Percentiles rank a stretch among this genome's conserved stretches.
Evolutionary conservation across 2,329 filamentous ascomycete genomes (phyloP).

Genomic region (Exophiala sp.): DNA sequence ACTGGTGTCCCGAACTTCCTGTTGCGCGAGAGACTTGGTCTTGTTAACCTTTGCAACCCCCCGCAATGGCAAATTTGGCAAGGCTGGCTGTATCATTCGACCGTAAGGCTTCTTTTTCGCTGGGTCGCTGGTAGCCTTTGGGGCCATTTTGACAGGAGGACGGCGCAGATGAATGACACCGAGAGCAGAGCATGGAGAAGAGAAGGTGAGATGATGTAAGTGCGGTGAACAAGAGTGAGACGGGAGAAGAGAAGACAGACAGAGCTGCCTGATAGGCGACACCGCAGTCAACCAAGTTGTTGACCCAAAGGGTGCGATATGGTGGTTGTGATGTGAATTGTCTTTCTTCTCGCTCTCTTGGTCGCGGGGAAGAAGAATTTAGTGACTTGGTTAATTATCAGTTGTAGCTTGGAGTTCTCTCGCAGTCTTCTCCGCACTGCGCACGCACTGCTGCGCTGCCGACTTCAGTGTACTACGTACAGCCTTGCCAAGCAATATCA

Average conservation of each 20-base stretch:
- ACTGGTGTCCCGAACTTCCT: constrained; percentile 3
- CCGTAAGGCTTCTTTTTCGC: not conserved
- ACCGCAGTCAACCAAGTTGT: not conserved
- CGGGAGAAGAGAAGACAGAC: not conserved
- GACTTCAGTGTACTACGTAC: not conserved
- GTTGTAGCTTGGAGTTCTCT: not conserved
- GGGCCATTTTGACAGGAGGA: constrained; percentile 12
- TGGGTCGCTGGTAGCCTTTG: constrained; percentile 7
- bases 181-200: constrained; percentile 16
- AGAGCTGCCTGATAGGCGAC: constrained; percentile 2
- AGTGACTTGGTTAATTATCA: no score
- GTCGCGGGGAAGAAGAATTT: not conserved
- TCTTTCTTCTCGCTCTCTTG: no score
- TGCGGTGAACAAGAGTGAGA: not conserved
- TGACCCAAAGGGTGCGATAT: not conserved
- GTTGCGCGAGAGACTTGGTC: constrained; percentile 1
- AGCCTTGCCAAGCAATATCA: not conserved
- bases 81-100: constrained; percentile 18
- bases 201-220: not conserved
- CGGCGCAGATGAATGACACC: constrained; percentile 6
- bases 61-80: constrained; percentile 11
- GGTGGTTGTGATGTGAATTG: not conserved
- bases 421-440: not conserved
- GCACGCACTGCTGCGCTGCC: not conserved
- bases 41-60: constrained; percentile 5